Percentiles rank a stretch among this genome's conserved stretches.
phyloP scores from a whole-genome alignment of 1,139 yeast genomes.

The Protomyces inouyei region DNA sequence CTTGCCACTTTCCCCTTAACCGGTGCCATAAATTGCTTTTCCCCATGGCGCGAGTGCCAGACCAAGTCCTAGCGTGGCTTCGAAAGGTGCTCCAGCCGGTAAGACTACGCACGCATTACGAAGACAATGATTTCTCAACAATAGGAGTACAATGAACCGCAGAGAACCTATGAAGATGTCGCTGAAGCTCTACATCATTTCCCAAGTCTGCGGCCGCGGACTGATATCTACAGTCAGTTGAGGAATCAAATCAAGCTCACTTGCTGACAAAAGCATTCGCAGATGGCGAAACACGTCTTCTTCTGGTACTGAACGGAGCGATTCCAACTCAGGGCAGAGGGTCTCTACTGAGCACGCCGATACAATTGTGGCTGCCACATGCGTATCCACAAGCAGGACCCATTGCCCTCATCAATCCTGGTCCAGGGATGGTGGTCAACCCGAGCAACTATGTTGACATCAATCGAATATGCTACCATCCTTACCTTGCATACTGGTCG shows the following conservation, averaged over 20 bases:
- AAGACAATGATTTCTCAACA: too few species aligned
- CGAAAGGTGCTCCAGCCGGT: constrained; percentile 50
- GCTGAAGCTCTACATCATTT: constrained; percentile 50
- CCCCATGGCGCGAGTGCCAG: not conserved
- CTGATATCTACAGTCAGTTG: constrained; percentile 54
- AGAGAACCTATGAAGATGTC: constrained; percentile 56
- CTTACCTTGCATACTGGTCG: constrained; percentile 60
- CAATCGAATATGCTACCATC: constrained; percentile 72
- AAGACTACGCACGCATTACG: constrained; percentile 3
- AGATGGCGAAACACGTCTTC: constrained; percentile 54
- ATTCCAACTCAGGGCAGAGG: constrained; percentile 42
- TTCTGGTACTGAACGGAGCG: constrained; percentile 62
- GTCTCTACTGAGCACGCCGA: constrained; percentile 48
- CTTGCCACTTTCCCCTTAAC: too few species aligned
- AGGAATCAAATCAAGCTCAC: not conserved
- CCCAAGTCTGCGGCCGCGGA: constrained; percentile 59
- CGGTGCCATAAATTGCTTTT: not conserved
- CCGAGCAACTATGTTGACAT: constrained; percentile 68
- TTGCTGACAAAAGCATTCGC: constrained; percentile 42
- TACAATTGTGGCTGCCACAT: constrained; percentile 73
- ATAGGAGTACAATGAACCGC: constrained; percentile 40
- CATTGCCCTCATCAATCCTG: constrained; percentile 54
- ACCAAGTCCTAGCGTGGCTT: constrained; percentile 50
- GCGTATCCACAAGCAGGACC: constrained; percentile 65
- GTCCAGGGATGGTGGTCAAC: constrained; percentile 47